These are phyloP conservation scores for Microcos paniculata DNA, from an alignment of 345 rosid genomes.

Conservation along the genomic window DNA sequence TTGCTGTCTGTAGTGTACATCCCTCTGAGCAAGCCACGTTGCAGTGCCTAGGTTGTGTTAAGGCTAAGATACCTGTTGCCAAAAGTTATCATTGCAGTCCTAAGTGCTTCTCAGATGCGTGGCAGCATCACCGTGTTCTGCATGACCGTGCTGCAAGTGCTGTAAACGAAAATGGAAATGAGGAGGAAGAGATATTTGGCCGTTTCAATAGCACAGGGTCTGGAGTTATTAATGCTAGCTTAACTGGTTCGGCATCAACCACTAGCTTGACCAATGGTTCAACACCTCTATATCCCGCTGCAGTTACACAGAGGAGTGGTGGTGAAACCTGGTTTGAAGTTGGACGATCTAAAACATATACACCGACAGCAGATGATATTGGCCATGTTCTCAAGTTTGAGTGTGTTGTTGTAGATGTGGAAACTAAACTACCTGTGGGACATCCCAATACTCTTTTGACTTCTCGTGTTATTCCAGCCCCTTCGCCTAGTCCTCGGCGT, in stretches of 20 bases:
- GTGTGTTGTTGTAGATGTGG: conserved; percentile 84
- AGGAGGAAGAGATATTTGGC: conserved; percentile 86
- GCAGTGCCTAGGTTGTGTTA: conserved; percentile 89
- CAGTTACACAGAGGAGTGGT: conserved; percentile 68
- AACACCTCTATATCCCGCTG: conserved; percentile 64
- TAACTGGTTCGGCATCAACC: conserved; percentile 68
- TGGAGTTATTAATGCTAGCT: conserved; percentile 51
- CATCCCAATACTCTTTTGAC: conserved; percentile 63
- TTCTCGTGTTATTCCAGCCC: conserved; percentile 98
- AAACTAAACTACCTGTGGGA: conserved; percentile 67
- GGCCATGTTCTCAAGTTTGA: conserved; percentile 94
- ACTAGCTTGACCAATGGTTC: conserved; percentile 74
- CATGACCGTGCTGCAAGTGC: conserved; percentile 94
- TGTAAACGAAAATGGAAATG: conserved; percentile 77
- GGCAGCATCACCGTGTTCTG: conserved; percentile 97
- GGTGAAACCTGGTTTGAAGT: conserved; percentile 97
- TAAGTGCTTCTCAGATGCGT: conserved; percentile 90
- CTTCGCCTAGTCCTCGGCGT: conserved; percentile 87
- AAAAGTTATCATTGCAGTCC: conserved; percentile 95
- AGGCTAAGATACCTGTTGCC: conserved; percentile 77
- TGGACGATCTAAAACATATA: conserved; percentile 84
- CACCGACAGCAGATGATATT: conserved; percentile 92
- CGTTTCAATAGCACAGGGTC: conserved; percentile 82
- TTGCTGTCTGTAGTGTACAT: conserved; percentile 84
- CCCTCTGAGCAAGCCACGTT: conserved; percentile 86